phyloP scores from a whole-genome alignment of 257 asterid genomes.

The Solanum sparsipilum region DNA sequence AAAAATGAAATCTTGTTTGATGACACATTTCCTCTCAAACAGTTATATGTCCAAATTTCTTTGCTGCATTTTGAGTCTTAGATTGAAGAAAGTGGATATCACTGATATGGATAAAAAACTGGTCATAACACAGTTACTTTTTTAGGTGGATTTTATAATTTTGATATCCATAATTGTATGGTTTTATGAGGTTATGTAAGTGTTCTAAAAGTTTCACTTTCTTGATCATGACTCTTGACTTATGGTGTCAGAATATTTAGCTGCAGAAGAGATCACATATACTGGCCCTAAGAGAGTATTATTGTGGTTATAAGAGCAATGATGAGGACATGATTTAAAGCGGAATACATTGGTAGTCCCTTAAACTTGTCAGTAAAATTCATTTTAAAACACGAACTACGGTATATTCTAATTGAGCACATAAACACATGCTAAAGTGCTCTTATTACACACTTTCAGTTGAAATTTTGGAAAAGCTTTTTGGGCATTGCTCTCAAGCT shows the following conservation, averaged over 20 bases:
- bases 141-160: background rate
- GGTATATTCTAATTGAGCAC: background rate
- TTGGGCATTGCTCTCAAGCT: background rate
- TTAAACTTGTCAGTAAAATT: background rate
- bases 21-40: background rate
- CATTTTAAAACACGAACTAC: background rate
- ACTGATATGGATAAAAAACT: background rate
- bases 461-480: no score
- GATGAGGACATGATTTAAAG: background rate
- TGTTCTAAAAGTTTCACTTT: background rate
- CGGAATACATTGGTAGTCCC: background rate
- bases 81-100: background rate
- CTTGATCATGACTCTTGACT: background rate
- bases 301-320: background rate
- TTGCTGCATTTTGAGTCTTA: background rate
- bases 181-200: background rate
- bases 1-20: background rate
- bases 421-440: background rate
- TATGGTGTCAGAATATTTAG: background rate
- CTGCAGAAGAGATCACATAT: background rate
- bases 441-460: no score
- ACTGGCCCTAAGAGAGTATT: background rate
- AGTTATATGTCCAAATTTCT: background rate
- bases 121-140: background rate
- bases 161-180: background rate